phyloP scores from a whole-genome alignment of 129 eudicot genomes.

The Escallonia herrerae region DNA sequence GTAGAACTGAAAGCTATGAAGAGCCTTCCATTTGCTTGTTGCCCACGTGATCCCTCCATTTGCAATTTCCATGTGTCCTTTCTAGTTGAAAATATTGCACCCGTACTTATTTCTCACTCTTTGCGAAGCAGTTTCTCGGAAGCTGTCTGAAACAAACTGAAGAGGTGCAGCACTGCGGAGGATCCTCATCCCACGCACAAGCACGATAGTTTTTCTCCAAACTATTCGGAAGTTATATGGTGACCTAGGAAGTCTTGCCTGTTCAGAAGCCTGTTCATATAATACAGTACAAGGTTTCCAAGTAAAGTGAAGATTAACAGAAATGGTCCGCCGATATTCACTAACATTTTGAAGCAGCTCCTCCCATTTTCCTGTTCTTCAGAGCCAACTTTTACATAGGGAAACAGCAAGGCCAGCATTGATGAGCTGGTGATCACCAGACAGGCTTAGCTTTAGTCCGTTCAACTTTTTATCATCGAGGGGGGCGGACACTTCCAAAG shows the following conservation, averaged over 20 bases:
- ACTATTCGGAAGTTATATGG: too few relatives aligned
- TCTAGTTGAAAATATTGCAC: too few relatives aligned
- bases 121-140: too few relatives aligned
- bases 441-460: slow-evolving; percentile 60
- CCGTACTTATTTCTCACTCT: too few relatives aligned
- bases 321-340: neutral
- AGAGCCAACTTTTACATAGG: slow-evolving; percentile 79
- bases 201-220: too few relatives aligned
- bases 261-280: neutral
- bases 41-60: too few relatives aligned
- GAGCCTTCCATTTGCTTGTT: too few relatives aligned
- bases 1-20: too few relatives aligned
- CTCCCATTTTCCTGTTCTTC: slow-evolving; percentile 39
- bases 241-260: neutral
- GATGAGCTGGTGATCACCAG: slow-evolving; percentile 77
- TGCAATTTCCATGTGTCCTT: too few relatives aligned
- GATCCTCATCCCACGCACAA: too few relatives aligned
- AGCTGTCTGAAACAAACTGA: too few relatives aligned
- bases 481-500: slow-evolving; percentile 55
- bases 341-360: slow-evolving; percentile 49
- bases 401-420: slow-evolving; percentile 91
- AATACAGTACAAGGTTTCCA: neutral
- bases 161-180: too few relatives aligned
- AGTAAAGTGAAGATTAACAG: neutral
- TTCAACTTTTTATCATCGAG: slow-evolving; percentile 35